Percentiles rank a stretch among this genome's conserved stretches.
Evolutionary conservation across 768 basidiomycete species (phyloP).

Genomic region (Coprinellus aureogranulatus): DNA sequence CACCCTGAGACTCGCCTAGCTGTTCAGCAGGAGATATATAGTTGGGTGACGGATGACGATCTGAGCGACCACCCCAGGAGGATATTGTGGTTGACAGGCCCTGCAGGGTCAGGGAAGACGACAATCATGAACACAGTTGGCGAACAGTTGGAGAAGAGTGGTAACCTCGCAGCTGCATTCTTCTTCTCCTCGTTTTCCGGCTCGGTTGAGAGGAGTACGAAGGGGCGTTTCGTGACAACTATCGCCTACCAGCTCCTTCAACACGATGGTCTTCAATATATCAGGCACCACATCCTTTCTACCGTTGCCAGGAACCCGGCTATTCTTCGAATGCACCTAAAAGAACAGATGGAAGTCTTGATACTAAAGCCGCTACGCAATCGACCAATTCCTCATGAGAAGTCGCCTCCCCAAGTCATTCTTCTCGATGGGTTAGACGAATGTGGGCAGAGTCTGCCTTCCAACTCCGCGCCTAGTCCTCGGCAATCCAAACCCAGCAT

Average conservation of each 20-base stretch:
- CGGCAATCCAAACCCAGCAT: not conserved
- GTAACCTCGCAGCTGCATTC: not conserved
- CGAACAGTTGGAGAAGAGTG: not conserved
- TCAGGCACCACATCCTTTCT: not conserved
- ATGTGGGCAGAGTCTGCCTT: not conserved
- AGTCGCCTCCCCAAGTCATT: not conserved
- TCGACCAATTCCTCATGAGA: too few species aligned
- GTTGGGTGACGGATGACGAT: not conserved
- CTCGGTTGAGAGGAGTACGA: not conserved
- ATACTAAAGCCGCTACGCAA: not conserved
- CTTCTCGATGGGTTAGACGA: not conserved
- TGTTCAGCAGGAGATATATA: not conserved
- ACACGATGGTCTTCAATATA: not conserved
- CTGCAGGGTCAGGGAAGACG: conserved; percentile 5
- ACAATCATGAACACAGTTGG: conserved; percentile 5
- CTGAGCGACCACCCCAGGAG: not conserved
- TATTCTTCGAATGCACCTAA: not conserved
- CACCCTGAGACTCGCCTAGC: conserved; percentile 2
- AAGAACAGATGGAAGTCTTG: not conserved
- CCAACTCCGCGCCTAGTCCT: too few species aligned
- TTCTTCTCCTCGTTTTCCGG: conserved; percentile 5
- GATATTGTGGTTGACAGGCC: conserved; percentile 1
- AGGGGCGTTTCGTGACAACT: not conserved
- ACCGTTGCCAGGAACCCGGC: not conserved
- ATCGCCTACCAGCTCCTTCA: not conserved